phyloP scores from a whole-genome alignment of 306 rosid species.

The Malus orientalis region DNA sequence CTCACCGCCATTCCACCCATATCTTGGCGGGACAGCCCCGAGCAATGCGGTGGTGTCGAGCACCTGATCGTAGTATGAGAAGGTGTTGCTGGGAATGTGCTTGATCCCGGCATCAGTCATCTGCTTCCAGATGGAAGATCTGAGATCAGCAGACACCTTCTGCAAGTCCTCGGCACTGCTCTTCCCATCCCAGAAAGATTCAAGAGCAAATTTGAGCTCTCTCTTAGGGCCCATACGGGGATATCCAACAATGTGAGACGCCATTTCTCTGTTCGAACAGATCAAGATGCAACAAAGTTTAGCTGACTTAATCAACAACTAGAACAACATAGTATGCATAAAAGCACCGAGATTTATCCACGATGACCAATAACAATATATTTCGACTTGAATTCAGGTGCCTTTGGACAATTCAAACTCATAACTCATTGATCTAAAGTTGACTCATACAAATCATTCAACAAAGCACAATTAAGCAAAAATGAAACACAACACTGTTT shows the following conservation, averaged over 20 bases:
- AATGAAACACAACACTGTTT: not conserved
- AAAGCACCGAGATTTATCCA: not conserved
- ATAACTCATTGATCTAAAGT: not conserved
- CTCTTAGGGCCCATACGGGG: constrained; percentile 98
- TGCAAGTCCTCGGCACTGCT: constrained; percentile 78
- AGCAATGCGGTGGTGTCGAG: constrained; percentile 78
- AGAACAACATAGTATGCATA: not conserved
- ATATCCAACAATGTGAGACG: constrained; percentile 86
- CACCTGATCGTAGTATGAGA: constrained; percentile 71
- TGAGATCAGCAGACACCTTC: constrained; percentile 73
- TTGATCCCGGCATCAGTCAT: constrained; percentile 70
- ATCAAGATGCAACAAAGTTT: constrained; percentile 15
- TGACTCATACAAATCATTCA: not conserved
- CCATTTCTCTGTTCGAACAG: constrained; percentile 49
- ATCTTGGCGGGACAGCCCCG: constrained; percentile 86
- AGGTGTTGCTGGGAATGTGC: constrained; percentile 86
- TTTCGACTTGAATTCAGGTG: not conserved
- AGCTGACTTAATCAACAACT: not conserved
- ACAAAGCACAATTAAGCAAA: not conserved
- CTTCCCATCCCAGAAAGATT: constrained; percentile 87
- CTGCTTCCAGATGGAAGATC: constrained; percentile 87
- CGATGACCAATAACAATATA: not conserved
- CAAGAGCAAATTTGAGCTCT: constrained; percentile 90
- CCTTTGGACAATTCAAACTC: too few relatives aligned
- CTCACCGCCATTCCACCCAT: constrained; percentile 81